Base-by-base conservation (phyloP, 2,329 filamentous ascomycete species). In the Aurifilum marmelostoma region DNA sequence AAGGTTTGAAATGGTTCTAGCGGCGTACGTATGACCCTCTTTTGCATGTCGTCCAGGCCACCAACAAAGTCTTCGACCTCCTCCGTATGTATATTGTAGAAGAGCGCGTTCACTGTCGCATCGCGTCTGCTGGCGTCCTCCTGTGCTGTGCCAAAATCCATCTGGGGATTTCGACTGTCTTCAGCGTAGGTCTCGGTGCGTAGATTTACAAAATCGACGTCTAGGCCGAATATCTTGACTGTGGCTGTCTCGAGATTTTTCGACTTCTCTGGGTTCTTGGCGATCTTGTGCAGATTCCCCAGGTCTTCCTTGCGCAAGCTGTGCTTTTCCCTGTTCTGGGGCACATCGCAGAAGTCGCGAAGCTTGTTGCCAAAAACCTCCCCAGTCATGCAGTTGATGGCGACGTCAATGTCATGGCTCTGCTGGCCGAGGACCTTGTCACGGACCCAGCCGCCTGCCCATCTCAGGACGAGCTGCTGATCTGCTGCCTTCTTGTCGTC, bases 191-290 rank as follows among this genome's bases (percentile, higher is more conserved):
- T 94, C 81, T 98, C 96, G 77, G 94, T 97, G 60, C 95, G 88
- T 61, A 98, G 83, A 77, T 98, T 99, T 74, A 99, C 96, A 76
- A 99, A 90, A 77, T 99, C 95, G 62, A 97, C 87, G 76, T 98
- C 95, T 63, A 97, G 85, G 0, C 92, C 93, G 75, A 97, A 90
- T 69, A 98, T 89, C 73, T 86, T 91, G 32, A 92, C 93, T 12
- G 93, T 97, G 63, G 93, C 92, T 0, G 95, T 98, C 80, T 97
- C 95, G 18, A 98, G 87, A 77, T 98, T 93, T 81, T 98, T 98
- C 27, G 94, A 97, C 81, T 97, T 97, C 75, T 97, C 94, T 0
- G 94, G 95, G 77, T 98, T 98, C 68, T 91, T 91, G 65, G 91
- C 91, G 73, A 97, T 95, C 79, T 93, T 97, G 83, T 97, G 91